Evolutionary conservation across 2,329 filamentous ascomycete species (phyloP), one percentile per base, ranked within the genome.

Genomic region (Aspergillus persii): DNA sequence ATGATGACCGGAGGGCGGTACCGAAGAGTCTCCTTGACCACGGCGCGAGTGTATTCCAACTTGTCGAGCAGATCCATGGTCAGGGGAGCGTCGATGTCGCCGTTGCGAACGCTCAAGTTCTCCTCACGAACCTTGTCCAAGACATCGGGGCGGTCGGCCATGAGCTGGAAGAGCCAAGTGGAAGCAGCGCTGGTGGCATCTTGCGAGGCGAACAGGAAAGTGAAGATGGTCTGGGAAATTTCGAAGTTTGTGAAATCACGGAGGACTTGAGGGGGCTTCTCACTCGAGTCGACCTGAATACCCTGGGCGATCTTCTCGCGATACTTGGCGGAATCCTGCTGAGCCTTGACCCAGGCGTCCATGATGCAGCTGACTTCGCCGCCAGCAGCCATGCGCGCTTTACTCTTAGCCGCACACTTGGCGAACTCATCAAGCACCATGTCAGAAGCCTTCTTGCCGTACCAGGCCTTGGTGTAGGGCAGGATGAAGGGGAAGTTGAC

Each of bases 401-500:
- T 96, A 79, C 90, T 90, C 83, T 97, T 96, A 63, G 92, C 91
- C 50, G 94, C 90, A 72, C 94, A 97, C 78, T 92, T 93, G 74
- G 89, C 80, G 72, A 98, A 98, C 75, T 96, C 93, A 52, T 84
- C 84, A 65, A 98, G 82, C 36, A 96, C 92, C 88, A 96, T 92
- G 71, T 96, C 91, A 59, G 94, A 88, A 31, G 92, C 92, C 81
- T 93, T 96, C 84, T 97, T 96, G 69, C 94, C 95, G 72, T 96
- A 96, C 92, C 92, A 98, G 4, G 92, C 92, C 82, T 92, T 94
- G 74, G 93, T 97, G 82, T 86, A 98, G 44, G 94, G 94, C 46
- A 98, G 79, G 74, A 98, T 97, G 78, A 98, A 90, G 60, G 95
- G 94, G 82, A 98, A 96, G 82, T 98, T 98, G 82, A 99, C 95